phyloP scores from a whole-genome alignment of 352 stramenopile genomes.

The Elongisporangium anandrum region DNA sequence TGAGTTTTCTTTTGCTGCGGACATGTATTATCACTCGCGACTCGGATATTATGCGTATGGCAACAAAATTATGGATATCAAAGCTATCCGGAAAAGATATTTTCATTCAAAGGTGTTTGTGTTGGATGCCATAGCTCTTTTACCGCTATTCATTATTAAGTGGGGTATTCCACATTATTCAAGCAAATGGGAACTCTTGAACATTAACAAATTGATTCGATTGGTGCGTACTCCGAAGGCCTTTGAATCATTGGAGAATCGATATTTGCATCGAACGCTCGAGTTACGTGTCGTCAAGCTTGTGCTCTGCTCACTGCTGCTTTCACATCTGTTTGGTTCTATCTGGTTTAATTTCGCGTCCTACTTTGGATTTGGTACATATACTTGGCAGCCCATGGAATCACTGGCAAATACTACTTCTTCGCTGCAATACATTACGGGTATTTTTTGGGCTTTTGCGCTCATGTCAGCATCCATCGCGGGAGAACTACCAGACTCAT shows the following conservation, averaged over 20 bases:
- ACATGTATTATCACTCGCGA: constrained; percentile 42
- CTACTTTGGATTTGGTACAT: neutral
- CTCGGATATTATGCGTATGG: constrained; percentile 62
- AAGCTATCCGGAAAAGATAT: constrained; percentile 32
- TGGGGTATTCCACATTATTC: constrained; percentile 21
- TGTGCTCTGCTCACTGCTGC: constrained; percentile 36
- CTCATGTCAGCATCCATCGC: constrained; percentile 48
- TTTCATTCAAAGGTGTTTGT: constrained; percentile 25
- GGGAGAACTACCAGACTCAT: constrained; percentile 33
- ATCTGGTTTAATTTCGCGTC: constrained; percentile 55
- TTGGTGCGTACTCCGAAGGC: constrained; percentile 15
- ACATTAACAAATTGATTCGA: constrained; percentile 51
- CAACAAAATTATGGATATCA: constrained; percentile 62
- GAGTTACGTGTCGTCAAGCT: constrained; percentile 43
- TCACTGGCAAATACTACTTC: neutral
- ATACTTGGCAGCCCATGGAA: neutral
- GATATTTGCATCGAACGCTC: constrained; percentile 36
- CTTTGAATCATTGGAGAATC: constrained; percentile 28
- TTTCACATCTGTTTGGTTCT: constrained; percentile 46
- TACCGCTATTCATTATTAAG: constrained; percentile 46
- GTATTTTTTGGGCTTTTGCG: constrained; percentile 57
- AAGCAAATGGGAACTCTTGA: constrained; percentile 29
- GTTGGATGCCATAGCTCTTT: constrained; percentile 27
- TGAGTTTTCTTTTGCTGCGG: constrained; percentile 36
- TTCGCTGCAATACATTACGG: constrained; percentile 27